A percentile compares a stretch with the other conserved stretches of the same genome.
Evolutionary conservation across 129 eudicot species (phyloP).

Genomic region (Chrysanthemum seticuspe): DNA sequence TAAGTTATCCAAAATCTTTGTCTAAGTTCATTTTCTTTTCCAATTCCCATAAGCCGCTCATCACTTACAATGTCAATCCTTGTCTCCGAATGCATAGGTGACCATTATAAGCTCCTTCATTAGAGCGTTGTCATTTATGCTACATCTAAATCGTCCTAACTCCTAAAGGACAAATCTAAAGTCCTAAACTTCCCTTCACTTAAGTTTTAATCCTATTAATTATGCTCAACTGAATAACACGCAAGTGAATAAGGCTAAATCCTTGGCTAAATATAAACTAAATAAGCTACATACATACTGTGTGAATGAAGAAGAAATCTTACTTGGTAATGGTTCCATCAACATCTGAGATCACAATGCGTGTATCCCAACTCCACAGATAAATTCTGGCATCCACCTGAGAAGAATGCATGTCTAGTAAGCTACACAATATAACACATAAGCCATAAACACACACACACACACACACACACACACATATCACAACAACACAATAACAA

Average conservation of each 20-base stretch:
- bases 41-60: no score
- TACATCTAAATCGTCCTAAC: not conserved
- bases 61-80: no score
- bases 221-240: not conserved
- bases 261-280: not conserved
- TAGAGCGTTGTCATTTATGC: not conserved
- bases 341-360: conserved; percentile 93
- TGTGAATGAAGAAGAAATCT: conserved; percentile 8
- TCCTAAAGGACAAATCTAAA: not conserved
- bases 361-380: conserved; percentile 94
- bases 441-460: not conserved
- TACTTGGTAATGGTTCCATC: conserved; percentile 99
- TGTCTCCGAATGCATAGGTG: no score
- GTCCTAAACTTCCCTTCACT: not conserved
- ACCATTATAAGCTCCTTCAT: no score
- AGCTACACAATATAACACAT: conserved; percentile 19
- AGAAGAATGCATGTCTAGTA: conserved; percentile 19
- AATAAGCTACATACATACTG: not conserved
- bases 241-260: conserved; percentile 1
- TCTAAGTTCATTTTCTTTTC: no score
- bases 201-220: not conserved
- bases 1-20: no score
- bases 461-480: not conserved
- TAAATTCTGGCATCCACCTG: conserved; percentile 97
- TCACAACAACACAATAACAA: not conserved